A percentile compares a stretch with the other conserved stretches of the same genome.
phyloP scores from a whole-genome alignment of 2,329 filamentous ascomycete species.

The Periconia sp. region DNA sequence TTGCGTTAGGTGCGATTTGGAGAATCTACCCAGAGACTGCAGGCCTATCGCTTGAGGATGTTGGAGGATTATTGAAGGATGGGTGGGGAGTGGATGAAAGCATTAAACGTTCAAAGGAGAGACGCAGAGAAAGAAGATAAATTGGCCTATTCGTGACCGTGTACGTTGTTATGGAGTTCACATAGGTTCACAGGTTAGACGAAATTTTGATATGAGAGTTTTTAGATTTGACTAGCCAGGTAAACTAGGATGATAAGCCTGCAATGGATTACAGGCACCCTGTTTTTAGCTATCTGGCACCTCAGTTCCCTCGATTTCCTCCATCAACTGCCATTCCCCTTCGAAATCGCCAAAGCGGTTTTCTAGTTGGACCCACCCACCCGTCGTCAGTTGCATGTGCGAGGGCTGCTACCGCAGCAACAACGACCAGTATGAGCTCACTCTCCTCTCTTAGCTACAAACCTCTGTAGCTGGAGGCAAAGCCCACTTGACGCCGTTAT shows the following conservation, averaged over 20 bases:
- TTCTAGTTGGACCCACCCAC: slow-evolving; percentile 8
- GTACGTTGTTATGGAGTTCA: neutral
- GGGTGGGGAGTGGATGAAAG: slow-evolving; percentile 65
- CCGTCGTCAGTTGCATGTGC: slow-evolving; percentile 14
- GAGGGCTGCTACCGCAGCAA: neutral
- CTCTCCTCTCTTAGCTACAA: slow-evolving; percentile 1
- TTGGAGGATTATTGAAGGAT: slow-evolving; percentile 68
- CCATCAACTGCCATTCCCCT: slow-evolving; percentile 11
- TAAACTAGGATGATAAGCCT: too few species aligned
- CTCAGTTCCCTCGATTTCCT: neutral
- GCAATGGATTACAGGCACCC: too few species aligned
- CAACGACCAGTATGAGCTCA: neutral
- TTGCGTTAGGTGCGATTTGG: slow-evolving; percentile 70
- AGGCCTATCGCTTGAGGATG: slow-evolving; percentile 79
- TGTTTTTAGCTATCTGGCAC: slow-evolving; percentile 1
- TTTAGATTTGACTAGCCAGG: neutral
- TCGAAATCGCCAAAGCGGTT: slow-evolving; percentile 17
- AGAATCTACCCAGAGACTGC: slow-evolving; percentile 83
- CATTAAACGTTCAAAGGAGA: slow-evolving; percentile 21
- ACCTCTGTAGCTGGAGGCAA: slow-evolving; percentile 2
- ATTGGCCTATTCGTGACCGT: neutral
- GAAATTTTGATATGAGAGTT: neutral
- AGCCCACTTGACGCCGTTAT: slow-evolving; percentile 20
- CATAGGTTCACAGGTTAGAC: neutral
- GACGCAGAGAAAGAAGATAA: slow-evolving; percentile 1